Evolutionary conservation across 1,284 basidiomycete genomes (phyloP).

Genomic region (Rhodotorula sp.): DNA sequence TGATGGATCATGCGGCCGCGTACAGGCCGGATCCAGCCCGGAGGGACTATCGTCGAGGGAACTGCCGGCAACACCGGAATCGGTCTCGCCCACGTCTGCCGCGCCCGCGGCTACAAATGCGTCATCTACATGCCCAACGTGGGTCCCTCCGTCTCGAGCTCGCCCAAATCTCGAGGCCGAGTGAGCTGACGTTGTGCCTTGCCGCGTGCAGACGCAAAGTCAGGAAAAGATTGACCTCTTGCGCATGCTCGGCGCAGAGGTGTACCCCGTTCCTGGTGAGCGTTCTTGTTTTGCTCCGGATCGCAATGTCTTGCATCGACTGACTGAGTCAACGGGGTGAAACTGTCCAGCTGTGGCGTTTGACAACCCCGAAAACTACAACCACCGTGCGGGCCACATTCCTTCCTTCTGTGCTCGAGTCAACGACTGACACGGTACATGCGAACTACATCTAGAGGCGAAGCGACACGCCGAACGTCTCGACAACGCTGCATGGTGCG

Average conservation of each 20-base stretch:
- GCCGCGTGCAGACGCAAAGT: slow-evolving; percentile 57
- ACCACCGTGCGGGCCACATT: slow-evolving; percentile 62
- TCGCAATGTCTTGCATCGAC: background rate
- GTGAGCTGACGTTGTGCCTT: background rate
- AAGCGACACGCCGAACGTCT: slow-evolving; percentile 76
- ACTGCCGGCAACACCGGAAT: slow-evolving; percentile 93
- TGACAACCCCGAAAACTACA: slow-evolving; percentile 95
- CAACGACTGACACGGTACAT: background rate
- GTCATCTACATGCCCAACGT: slow-evolving; percentile 99
- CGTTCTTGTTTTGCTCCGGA: background rate
- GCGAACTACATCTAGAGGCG: slow-evolving; percentile 57
- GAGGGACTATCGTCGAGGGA: slow-evolving; percentile 94
- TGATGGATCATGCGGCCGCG: too few relatives aligned
- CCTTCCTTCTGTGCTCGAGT: background rate
- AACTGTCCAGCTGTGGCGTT: slow-evolving; percentile 57
- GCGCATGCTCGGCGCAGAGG: slow-evolving; percentile 94
- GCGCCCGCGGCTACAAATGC: slow-evolving; percentile 89
- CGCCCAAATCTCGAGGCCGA: background rate
- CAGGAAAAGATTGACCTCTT: slow-evolving; percentile 98
- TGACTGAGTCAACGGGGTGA: too few relatives aligned
- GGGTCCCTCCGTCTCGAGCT: slow-evolving; percentile 28
- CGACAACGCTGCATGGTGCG: slow-evolving; percentile 80
- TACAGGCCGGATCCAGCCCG: slow-evolving; percentile 70
- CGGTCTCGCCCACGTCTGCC: slow-evolving; percentile 62
- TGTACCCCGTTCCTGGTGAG: slow-evolving; percentile 77